These are phyloP conservation scores for Rhizoclosmatium globosum DNA, from an alignment of 192 early-diverging fungal species.

Conservation along the genomic window DNA sequence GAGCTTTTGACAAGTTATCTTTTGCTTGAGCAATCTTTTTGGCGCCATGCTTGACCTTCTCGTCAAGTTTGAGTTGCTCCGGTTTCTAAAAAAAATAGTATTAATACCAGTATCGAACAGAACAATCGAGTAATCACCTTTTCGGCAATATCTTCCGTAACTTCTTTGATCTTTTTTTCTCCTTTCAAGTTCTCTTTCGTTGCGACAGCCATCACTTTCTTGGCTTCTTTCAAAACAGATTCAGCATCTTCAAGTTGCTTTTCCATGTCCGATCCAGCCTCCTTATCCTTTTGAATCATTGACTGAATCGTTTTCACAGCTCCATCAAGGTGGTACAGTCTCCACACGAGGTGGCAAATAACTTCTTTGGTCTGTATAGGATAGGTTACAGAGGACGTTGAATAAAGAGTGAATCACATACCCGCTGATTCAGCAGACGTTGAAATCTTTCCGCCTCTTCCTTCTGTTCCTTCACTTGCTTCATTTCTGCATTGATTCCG, in stretches of 20 bases:
- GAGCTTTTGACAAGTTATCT: constrained; percentile 62
- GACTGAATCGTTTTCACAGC: constrained; percentile 66
- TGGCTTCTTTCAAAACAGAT: constrained; percentile 60
- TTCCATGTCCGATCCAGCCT: constrained; percentile 22
- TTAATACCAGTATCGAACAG: neutral
- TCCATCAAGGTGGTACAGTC: constrained; percentile 87
- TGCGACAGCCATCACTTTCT: constrained; percentile 76
- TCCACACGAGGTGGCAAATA: constrained; percentile 83
- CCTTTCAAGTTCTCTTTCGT: constrained; percentile 75
- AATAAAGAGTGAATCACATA: constrained; percentile 28
- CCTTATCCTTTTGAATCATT: constrained; percentile 65
- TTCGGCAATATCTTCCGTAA: constrained; percentile 77
- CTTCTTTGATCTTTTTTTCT: constrained; percentile 79
- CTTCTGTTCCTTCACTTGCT: constrained; percentile 91
- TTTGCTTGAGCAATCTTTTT: constrained; percentile 72
- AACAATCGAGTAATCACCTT: constrained; percentile 37
- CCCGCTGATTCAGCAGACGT: constrained; percentile 64
- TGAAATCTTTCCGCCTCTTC: constrained; percentile 89
- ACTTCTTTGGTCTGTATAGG: constrained; percentile 64
- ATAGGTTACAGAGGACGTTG: neutral
- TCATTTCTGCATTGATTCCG: constrained; percentile 88
- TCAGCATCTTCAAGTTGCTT: constrained; percentile 56
- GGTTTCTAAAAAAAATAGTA: constrained; percentile 58
- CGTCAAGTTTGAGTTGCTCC: constrained; percentile 68
- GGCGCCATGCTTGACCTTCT: constrained; percentile 75